These are phyloP conservation scores for Pythium rhizo-oryzae DNA, from an alignment of 352 stramenopile genomes.

Conservation along the genomic window DNA sequence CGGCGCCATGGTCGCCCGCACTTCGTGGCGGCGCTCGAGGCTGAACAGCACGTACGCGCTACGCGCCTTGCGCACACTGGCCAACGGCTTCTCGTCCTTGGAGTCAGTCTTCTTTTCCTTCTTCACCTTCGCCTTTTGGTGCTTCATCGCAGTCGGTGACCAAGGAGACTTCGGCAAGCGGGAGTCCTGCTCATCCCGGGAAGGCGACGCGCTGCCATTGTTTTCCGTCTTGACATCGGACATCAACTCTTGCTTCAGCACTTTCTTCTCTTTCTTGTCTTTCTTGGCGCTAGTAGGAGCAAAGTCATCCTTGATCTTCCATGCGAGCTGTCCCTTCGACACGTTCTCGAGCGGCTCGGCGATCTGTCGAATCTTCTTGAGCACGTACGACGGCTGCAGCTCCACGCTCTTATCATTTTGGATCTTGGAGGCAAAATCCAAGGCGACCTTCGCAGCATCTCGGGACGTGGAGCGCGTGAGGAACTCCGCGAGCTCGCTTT, in stretches of 20 bases:
- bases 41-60: slow-evolving; percentile 50
- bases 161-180: slow-evolving; percentile 41
- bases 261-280: slow-evolving; percentile 37
- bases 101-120: slow-evolving; percentile 28
- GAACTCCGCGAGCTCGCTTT: slow-evolving; percentile 60
- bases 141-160: slow-evolving; percentile 44
- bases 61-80: slow-evolving; percentile 32
- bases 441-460: slow-evolving; percentile 39
- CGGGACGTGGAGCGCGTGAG: slow-evolving; percentile 33
- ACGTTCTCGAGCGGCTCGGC: slow-evolving; percentile 39
- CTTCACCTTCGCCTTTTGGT: slow-evolving; percentile 34
- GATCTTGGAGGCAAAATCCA: slow-evolving; percentile 45
- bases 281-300: slow-evolving; percentile 18
- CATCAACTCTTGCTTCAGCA: slow-evolving; percentile 28
- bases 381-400: slow-evolving; percentile 37
- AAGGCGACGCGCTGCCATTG: slow-evolving; percentile 7
- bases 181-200: neutral
- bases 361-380: slow-evolving; percentile 44
- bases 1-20: slow-evolving; percentile 35
- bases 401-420: slow-evolving; percentile 26
- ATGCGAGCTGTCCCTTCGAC: slow-evolving; percentile 31
- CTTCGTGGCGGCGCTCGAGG: slow-evolving; percentile 40
- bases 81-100: slow-evolving; percentile 14
- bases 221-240: slow-evolving; percentile 15
- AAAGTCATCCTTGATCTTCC: slow-evolving; percentile 34